phyloP scores from a whole-genome alignment of 305 asterid genomes.

The Fraxinus floribunda region DNA sequence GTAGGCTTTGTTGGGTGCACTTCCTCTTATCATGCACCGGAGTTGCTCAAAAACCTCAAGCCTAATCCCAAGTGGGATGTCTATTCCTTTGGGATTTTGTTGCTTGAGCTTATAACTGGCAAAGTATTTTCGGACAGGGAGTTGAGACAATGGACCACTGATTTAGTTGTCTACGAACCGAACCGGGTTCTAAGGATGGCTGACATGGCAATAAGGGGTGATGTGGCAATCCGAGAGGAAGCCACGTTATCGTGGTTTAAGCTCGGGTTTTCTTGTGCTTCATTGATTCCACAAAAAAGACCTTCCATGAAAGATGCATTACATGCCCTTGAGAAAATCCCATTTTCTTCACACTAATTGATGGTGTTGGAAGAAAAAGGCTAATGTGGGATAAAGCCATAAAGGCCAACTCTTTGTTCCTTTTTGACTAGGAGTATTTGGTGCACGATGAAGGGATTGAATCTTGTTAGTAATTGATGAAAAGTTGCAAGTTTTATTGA shows the following conservation, averaged over 20 bases:
- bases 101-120: slow-evolving; percentile 78
- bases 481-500: slow-evolving; percentile 26
- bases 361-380: background rate
- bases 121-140: slow-evolving; percentile 70
- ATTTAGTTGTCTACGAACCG: slow-evolving; percentile 42
- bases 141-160: slow-evolving; percentile 52
- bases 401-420: slow-evolving; percentile 28
- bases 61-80: slow-evolving; percentile 89
- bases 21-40: slow-evolving; percentile 84
- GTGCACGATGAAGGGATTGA: slow-evolving; percentile 22
- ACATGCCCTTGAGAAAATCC: slow-evolving; percentile 57
- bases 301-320: slow-evolving; percentile 86
- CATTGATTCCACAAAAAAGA: slow-evolving; percentile 78
- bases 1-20: slow-evolving; percentile 58
- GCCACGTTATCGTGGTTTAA: slow-evolving; percentile 64
- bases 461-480: slow-evolving; percentile 37
- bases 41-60: slow-evolving; percentile 64
- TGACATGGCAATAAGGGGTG: slow-evolving; percentile 62
- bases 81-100: slow-evolving; percentile 76
- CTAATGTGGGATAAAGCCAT: slow-evolving; percentile 9
- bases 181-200: slow-evolving; percentile 54
- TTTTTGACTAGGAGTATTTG: slow-evolving; percentile 45
- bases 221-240: slow-evolving; percentile 62
- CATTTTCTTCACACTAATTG: background rate
- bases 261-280: slow-evolving; percentile 85